phyloP scores from a whole-genome alignment of 495 filamentous ascomycete genomes.

The Annulohypoxylon maeteangense region DNA sequence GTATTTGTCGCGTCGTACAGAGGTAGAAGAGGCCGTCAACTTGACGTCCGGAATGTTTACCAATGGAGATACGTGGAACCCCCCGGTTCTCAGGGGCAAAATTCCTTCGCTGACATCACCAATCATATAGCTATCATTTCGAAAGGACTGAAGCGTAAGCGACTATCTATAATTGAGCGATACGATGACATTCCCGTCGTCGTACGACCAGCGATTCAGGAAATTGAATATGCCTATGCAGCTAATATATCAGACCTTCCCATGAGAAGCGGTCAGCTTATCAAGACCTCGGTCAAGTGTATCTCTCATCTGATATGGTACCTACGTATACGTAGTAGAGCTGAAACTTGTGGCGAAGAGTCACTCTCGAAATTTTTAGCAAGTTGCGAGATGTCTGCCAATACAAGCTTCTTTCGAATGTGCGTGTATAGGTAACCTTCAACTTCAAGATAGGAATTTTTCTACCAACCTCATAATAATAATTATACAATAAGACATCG shows the following conservation, averaged over 20 bases:
- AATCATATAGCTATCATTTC: neutral
- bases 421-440: neutral
- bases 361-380: neutral
- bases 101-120: neutral
- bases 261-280: neutral
- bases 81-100: neutral
- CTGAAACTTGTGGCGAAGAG: too few species aligned
- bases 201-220: neutral
- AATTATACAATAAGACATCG: neutral
- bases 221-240: too few species aligned
- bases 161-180: too few species aligned
- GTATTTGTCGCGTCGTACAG: neutral
- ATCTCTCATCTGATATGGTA: neutral
- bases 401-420: neutral
- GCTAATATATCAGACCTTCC: too few species aligned
- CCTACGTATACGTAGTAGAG: neutral
- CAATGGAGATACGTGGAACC: neutral
- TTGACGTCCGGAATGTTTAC: neutral
- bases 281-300: neutral
- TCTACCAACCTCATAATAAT: neutral
- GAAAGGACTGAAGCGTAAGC: neutral
- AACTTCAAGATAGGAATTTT: neutral
- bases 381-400: neutral
- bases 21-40: too few species aligned
- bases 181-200: too few species aligned